Evolutionary conservation across 768 basidiomycete species (phyloP).

Genomic region (Lyophyllum semitale): DNA sequence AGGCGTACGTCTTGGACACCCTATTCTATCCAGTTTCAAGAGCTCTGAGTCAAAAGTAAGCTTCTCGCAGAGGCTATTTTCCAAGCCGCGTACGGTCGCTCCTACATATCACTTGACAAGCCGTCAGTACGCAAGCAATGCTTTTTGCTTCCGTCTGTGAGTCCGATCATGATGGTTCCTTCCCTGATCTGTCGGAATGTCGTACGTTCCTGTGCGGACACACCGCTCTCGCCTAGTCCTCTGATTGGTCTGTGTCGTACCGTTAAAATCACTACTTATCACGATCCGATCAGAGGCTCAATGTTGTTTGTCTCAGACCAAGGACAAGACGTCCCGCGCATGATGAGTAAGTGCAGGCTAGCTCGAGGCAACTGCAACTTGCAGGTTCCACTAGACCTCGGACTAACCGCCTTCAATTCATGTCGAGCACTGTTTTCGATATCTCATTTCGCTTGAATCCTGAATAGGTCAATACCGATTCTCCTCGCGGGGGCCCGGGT

Average conservation of each 20-base stretch:
- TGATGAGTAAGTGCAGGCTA: neutral
- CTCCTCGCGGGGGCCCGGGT: neutral
- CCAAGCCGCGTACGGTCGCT: too few species aligned
- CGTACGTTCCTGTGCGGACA: neutral
- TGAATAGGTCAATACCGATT: neutral
- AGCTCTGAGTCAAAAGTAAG: too few species aligned
- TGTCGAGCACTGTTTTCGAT: neutral
- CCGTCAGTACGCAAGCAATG: neutral
- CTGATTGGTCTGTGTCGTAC: neutral
- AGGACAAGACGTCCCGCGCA: neutral
- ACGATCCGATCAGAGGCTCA: neutral
- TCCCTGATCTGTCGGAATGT: neutral
- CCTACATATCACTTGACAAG: neutral
- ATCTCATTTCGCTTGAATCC: neutral
- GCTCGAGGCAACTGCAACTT: too few species aligned
- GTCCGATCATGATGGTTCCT: neutral
- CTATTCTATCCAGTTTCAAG: too few species aligned
- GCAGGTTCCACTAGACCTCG: neutral
- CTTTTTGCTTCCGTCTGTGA: neutral
- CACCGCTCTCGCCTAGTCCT: neutral
- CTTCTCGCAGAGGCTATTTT: too few species aligned
- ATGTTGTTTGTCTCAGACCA: neutral
- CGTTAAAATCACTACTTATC: neutral
- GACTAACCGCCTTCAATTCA: neutral
- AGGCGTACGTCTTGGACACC: too few species aligned